Base-by-base conservation (phyloP, 805 yeast genomes). In the Debaryomyces castellii region DNA sequence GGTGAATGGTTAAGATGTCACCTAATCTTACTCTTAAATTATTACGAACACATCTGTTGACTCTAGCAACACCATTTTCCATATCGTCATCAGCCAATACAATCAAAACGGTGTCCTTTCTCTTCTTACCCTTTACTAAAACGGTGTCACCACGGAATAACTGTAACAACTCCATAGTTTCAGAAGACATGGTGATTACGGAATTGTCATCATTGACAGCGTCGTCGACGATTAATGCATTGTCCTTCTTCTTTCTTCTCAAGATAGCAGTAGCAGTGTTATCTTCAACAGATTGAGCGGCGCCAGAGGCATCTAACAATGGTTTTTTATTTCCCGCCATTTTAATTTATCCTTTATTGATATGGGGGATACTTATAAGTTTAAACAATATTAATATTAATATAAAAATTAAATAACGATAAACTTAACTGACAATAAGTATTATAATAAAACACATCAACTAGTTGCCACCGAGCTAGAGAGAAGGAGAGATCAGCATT, bases 81-180 rank as follows among this genome's bases (percentile, higher is more conserved):
- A 94, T 81, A 60, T 92, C 98, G 64, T 94, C 99, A 65, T 94
- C 98, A 30, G 95, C 90, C 57, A 94, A 77, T 28, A 92, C 99
- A 67, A 94, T 89, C 66, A 94, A 78, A 12, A 94, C 98, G 20
- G 99, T 94, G 63, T 94, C 99, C 67, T 87, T 91, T 74, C 99
- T 84, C 82, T 89, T 94, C 77, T 94, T 94, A 61, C 99, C 99
- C 73, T 91, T 92, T 56, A 94, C 96, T 50, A 90, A 76, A 17
- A 94, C 98, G 28, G 98, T 94, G 64, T 94, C 99, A 58, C 99
- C 99, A 52, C 98, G 83, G 81, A 94, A 94, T 65, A 94, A 78
- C 69, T 94, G 96, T 50, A 94, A 77, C 60, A 85, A 77, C 63
- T 94, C 99, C 96, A 94, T 89, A 14, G 98, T 94, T 67, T 85